Base-by-base conservation (phyloP, 2,329 filamentous ascomycete species). In the Diplodia intermedia region DNA sequence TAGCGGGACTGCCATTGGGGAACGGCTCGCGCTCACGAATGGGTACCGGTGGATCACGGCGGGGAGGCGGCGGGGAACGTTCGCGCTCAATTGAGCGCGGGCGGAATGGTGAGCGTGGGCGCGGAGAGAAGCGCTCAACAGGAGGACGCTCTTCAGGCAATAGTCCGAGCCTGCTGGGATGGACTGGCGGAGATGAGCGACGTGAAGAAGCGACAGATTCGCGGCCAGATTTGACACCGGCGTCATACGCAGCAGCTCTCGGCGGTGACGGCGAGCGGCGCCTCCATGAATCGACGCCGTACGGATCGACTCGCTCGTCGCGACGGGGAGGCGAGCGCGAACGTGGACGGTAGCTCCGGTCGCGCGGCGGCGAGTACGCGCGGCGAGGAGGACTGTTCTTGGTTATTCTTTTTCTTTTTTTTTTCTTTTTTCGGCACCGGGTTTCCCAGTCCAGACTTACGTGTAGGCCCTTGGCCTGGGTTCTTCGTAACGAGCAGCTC, bases 121-220 rank as follows among this genome's bases (percentile, higher is more conserved):
- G 73, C 43, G 73, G 77, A 29, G 75, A 75, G 26, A 74, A 79
- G 31, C 77, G 71, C 20, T 76, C 73, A 69, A 80, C 71, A 52
- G 71, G 68, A 52, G 70, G 67, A 40, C 70, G 65, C 26, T 73
- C 73, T 40, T 74, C 73, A 33, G 68, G 71, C 49, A 80, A 75
- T 20, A 82, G 73, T 57, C 79, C 82, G 61, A 81, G 74, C 71
- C 85, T 82, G 71, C 87, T 88, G 18, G 83, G 82, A 72, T 88
- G 86, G 15, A 85, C 77, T 31, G 81, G 85, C 18, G 88, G 88
- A 6, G 88, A 90, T 9, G 88, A 89, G 60, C 86, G 83, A 68
- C 87, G 84, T 26, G 88, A 90, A 36, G 85, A 88, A 23, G 83
- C 77, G 23, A 79, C 83, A 9, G 88, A 89, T 49, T 83, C 85